Evolutionary conservation across 495 filamentous ascomycete species (phyloP), one percentile per base, ranked within the genome.

Genomic region (Cercophora samala): DNA sequence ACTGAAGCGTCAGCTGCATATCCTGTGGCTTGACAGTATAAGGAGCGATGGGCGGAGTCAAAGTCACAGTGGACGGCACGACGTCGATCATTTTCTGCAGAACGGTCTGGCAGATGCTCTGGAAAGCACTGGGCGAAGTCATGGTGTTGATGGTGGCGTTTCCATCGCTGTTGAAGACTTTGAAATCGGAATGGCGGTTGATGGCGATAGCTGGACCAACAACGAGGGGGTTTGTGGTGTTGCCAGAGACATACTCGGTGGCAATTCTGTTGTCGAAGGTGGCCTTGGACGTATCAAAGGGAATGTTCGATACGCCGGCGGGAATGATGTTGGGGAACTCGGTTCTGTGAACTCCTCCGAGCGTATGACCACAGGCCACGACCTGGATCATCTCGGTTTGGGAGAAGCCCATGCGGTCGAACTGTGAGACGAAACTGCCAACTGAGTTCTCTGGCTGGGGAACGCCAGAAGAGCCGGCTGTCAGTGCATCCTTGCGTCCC

Each of bases 1-100:
- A 13, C 67, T 79, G 77, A 37, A 84, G 66, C 0, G 76, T 75
- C 37, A 84, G 69, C 66, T 82, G 78, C 77, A 82, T 80, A 58
- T 82, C 79, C 59, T 82, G 78, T 22, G 86, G 86, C 76, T 89
- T 89, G 65, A 88, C 77, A 23, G 80, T 80, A 68, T 87, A 88
- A 1, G 87, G 86, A 25, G 76, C 75, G 59, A 89, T 83, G 25
- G 82, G 78, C 19, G 77, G 74, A 6, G 85, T 82, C 25, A 90
- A 77, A 13, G 77, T 76, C 13, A 84, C 82, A 2, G 79, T 78
- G 5, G 69, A 66, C 3, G 87, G 86, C 0, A 88, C 85, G 2
- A 79, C 77, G n/a, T 90, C 85, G 59, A 90, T 85, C 85, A 90
- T 82, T 66, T 82, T 83, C 67, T 85, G 82, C 18, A 88, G 78